Conservation (phyloP, 345 rosid species). For the Linum tenue region DNA sequence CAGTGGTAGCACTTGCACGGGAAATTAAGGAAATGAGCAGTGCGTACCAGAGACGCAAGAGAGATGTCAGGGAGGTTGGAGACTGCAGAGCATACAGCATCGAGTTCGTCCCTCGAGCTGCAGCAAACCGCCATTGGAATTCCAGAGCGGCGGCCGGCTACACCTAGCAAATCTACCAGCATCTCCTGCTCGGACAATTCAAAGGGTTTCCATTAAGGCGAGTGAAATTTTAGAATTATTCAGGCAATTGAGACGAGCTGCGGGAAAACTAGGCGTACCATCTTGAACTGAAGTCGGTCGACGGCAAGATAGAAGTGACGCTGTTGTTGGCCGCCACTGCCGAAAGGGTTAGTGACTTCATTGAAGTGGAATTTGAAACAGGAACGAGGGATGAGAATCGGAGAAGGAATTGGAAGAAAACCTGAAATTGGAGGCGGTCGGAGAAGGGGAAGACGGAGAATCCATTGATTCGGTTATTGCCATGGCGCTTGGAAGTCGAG, state of each 20-base stretch:
- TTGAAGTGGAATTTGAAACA: background rate
- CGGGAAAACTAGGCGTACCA: conserved; percentile 31
- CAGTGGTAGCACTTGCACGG: too few relatives aligned
- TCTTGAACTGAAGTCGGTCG: conserved; percentile 75
- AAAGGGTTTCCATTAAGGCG: too few relatives aligned
- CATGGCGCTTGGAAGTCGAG: background rate
- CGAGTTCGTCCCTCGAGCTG: conserved; percentile 89
- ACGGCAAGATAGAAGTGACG: conserved; percentile 82
- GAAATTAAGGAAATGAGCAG: too few relatives aligned
- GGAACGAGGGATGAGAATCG: background rate
- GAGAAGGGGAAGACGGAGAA: conserved; percentile 31
- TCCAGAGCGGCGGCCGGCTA: conserved; percentile 53
- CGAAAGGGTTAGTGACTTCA: background rate
- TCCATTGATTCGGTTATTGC: conserved; percentile 25
- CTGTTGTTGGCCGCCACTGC: conserved; percentile 53
- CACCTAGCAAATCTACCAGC: conserved; percentile 54
- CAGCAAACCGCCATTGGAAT: conserved; percentile 79
- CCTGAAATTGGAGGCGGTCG: conserved; percentile 28
- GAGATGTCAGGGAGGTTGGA: conserved; percentile 71
- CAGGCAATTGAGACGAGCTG: too few relatives aligned
- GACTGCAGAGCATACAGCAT: conserved; percentile 66
- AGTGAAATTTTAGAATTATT: background rate
- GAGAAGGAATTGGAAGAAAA: background rate
- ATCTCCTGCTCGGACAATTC: conserved; percentile 40
- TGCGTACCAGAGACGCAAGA: conserved; percentile 47